A percentile compares a stretch with the other conserved stretches of the same genome.
These are phyloP conservation scores for Zasmidium angulare DNA, from an alignment of 2,329 filamentous ascomycete genomes.

Conservation along the genomic window DNA sequence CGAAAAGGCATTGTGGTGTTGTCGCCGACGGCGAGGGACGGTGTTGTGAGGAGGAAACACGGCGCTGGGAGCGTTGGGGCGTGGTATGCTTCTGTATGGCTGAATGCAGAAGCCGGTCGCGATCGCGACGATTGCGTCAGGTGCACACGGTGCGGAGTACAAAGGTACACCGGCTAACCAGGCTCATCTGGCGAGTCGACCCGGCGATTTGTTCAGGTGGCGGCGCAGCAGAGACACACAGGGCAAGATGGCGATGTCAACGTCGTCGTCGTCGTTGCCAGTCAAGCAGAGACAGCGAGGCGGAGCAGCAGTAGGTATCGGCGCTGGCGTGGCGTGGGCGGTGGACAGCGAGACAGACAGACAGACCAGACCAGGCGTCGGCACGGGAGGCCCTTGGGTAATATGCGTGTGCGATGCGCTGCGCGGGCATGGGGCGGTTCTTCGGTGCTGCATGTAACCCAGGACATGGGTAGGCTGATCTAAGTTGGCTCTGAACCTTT, in stretches of 20 bases:
- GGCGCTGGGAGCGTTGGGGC: background rate
- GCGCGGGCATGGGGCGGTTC: conserved; percentile 2
- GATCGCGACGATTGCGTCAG: conserved; percentile 9
- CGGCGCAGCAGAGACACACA: background rate
- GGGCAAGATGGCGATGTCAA: background rate
- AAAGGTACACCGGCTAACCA: conserved; percentile 8
- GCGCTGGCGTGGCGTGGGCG: too few relatives aligned
- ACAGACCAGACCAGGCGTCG: background rate
- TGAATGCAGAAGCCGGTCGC: conserved; percentile 5
- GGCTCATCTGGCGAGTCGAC: background rate
- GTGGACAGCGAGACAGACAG: conserved; percentile 3
- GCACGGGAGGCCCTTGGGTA: conserved; percentile 13
- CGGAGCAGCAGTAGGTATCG: background rate
- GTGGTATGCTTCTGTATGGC: background rate
- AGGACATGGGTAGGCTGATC: background rate
- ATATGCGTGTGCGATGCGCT: conserved; percentile 9
- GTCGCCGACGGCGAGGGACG: conserved; percentile 12
- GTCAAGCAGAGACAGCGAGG: background rate
- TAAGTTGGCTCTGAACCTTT: too few relatives aligned
- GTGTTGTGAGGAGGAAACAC: background rate
- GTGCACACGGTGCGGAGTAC: conserved; percentile 3
- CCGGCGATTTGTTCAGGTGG: background rate
- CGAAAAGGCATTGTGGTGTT: conserved; percentile 70
- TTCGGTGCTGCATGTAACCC: conserved; percentile 2
- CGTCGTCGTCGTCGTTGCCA: conserved; percentile 1